phyloP scores from a whole-genome alignment of 768 basidiomycete species.

The Suillus ampliporus region DNA sequence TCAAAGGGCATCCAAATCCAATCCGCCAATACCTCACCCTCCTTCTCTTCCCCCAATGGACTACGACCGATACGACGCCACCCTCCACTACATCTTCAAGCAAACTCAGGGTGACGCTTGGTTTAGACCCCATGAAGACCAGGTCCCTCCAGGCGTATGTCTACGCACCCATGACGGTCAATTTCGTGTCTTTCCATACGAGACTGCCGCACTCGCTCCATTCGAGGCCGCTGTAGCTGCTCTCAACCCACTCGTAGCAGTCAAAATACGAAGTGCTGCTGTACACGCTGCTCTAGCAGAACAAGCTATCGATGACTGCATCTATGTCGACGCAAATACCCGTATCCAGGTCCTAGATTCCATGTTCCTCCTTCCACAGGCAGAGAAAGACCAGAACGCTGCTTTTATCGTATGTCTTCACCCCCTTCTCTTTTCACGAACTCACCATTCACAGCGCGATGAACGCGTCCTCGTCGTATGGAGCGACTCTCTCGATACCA shows the following conservation, averaged over 20 bases:
- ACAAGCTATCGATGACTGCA: conserved; percentile 36
- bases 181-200: conserved; percentile 62
- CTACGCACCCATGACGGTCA: conserved; percentile 52
- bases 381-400: conserved; percentile 40
- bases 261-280: conserved; percentile 55
- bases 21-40: too few species aligned
- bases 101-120: conserved; percentile 53
- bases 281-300: conserved; percentile 59
- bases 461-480: conserved; percentile 86
- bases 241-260: conserved; percentile 60
- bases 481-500: conserved; percentile 79
- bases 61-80: conserved; percentile 42
- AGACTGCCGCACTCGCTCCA: conserved; percentile 54
- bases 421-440: too few species aligned
- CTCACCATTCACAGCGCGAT: conserved; percentile 57
- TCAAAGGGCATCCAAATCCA: too few species aligned
- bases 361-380: conserved; percentile 72
- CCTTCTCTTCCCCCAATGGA: conserved; percentile 25
- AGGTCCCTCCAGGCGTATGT: conserved; percentile 53
- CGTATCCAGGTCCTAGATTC: conserved; percentile 87
- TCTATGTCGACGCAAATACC: conserved; percentile 57
- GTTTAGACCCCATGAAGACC: conserved; percentile 57
- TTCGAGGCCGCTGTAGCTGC: conserved; percentile 59
- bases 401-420: conserved; percentile 79
- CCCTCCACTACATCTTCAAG: conserved; percentile 35